These are phyloP conservation scores for Pelagophyceae sp. DNA, from an alignment of 352 stramenopile genomes.

Conservation along the genomic window DNA sequence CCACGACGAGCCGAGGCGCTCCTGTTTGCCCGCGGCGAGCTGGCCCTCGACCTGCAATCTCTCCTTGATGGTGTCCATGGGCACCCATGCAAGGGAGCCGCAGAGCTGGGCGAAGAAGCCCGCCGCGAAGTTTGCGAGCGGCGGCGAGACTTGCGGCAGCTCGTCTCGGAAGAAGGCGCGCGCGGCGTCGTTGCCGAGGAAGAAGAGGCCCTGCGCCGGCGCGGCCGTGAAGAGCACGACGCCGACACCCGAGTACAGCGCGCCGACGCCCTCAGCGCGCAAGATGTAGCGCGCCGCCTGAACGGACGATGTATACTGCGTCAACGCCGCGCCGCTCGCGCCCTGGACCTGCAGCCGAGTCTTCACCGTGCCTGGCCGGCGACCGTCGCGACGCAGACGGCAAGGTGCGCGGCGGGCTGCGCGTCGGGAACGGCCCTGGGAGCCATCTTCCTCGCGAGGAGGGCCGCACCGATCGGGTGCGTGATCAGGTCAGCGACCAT, in stretches of 20 bases:
- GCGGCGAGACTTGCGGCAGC: background rate
- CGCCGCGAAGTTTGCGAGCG: background rate
- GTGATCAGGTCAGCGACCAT: background rate
- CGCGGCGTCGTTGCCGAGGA: background rate
- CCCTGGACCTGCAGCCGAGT: constrained; percentile 6
- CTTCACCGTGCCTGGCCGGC: constrained; percentile 12
- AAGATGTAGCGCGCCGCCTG: background rate
- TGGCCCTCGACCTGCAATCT: constrained; percentile 1
- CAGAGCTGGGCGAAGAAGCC: constrained; percentile 13
- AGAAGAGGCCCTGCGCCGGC: constrained; percentile 13
- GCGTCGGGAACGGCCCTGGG: no score
- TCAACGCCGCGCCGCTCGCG: background rate
- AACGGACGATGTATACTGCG: background rate
- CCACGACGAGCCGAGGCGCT: background rate
- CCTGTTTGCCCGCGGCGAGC: background rate
- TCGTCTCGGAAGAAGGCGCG: background rate
- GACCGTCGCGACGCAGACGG: no score
- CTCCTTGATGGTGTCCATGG: constrained; percentile 10
- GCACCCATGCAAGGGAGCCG: background rate
- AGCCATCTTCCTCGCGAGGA: no score
- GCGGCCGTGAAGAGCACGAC: background rate
- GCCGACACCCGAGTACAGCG: constrained; percentile 1
- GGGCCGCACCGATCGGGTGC: constrained; percentile 6
- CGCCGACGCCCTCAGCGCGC: background rate
- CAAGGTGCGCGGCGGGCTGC: no score